These are phyloP conservation scores for Arabidopsis hybrid DNA, from an alignment of 441 rosid species.

Conservation along the genomic window DNA sequence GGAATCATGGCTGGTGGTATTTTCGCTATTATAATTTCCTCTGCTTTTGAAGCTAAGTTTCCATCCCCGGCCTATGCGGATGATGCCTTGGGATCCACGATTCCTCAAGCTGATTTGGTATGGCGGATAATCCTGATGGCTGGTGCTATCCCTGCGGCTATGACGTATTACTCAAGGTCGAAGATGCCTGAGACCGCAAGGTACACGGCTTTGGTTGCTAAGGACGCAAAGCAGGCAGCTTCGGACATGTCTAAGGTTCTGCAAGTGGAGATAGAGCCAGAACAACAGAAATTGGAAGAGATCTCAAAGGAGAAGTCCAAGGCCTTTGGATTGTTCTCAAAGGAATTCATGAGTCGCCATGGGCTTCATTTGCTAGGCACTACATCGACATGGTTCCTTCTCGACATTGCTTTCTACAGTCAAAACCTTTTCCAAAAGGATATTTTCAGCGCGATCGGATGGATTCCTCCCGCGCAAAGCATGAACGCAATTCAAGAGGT, in stretches of 20 bases:
- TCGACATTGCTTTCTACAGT: conserved; percentile 69
- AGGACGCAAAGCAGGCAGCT: conserved; percentile 61
- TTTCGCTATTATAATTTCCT: conserved; percentile 54
- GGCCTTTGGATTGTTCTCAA: conserved; percentile 53
- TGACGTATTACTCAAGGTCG: conserved; percentile 61
- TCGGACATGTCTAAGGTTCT: conserved; percentile 67
- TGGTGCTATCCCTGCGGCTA: conserved; percentile 63
- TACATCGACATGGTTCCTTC: conserved; percentile 60
- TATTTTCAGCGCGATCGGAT: conserved; percentile 56
- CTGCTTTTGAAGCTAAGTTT: conserved; percentile 49
- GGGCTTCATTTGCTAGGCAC: conserved; percentile 68
- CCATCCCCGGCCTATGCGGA: conserved; percentile 34
- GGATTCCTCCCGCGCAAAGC: conserved; percentile 53
- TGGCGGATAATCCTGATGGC: conserved; percentile 67
- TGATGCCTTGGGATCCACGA: conserved; percentile 46
- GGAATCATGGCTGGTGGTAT: conserved; percentile 66
- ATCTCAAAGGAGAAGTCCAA: conserved; percentile 21
- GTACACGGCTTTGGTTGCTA: conserved; percentile 68
- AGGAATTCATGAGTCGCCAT: conserved; percentile 55
- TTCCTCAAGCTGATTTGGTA: conserved; percentile 57
- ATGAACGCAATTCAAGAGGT: conserved; percentile 68
- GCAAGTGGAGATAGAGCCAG: conserved; percentile 54
- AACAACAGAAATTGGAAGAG: conserved; percentile 45
- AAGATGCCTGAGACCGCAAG: conserved; percentile 77
- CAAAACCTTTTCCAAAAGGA: conserved; percentile 70